Evolutionary conservation across 2,329 filamentous ascomycete species (phyloP).

Genomic region (Orbilia javanica): DNA sequence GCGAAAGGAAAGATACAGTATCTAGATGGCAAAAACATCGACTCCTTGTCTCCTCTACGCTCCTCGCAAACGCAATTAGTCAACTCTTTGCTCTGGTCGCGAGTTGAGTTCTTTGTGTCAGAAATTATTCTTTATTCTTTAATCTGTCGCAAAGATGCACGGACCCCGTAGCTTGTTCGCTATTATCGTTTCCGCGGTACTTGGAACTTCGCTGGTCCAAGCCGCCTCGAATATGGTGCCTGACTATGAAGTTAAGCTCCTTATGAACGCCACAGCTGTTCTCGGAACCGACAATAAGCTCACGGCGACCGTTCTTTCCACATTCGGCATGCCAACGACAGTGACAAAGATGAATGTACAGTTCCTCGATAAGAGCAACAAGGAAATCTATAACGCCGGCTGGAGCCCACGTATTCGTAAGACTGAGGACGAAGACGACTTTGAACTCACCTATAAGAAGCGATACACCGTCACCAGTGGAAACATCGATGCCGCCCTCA

Average conservation of each 20-base stretch:
- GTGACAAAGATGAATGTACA: slow-evolving; percentile 65
- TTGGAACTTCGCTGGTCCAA: slow-evolving; percentile 4
- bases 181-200: slow-evolving; percentile 28
- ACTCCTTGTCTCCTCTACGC: not conserved
- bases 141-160: not conserved
- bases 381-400: slow-evolving; percentile 64
- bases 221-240: slow-evolving; percentile 61
- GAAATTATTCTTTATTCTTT: not conserved
- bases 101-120: not conserved
- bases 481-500: slow-evolving; percentile 63
- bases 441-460: slow-evolving; percentile 66
- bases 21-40: not conserved
- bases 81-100: not conserved
- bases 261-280: slow-evolving; percentile 64
- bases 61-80: not conserved
- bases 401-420: slow-evolving; percentile 66
- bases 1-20: not conserved
- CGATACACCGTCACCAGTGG: slow-evolving; percentile 63
- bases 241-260: slow-evolving; percentile 64
- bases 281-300: slow-evolving; percentile 63
- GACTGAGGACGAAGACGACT: slow-evolving; percentile 63
- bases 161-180: slow-evolving; percentile 17
- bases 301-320: slow-evolving; percentile 62
- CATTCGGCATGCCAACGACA: slow-evolving; percentile 63
- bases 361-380: slow-evolving; percentile 64